A percentile compares a stretch with the other conserved stretches of the same genome.
These are phyloP conservation scores for Trichoderma sp. DNA, from an alignment of 2,329 filamentous ascomycete genomes.

Conservation along the genomic window DNA sequence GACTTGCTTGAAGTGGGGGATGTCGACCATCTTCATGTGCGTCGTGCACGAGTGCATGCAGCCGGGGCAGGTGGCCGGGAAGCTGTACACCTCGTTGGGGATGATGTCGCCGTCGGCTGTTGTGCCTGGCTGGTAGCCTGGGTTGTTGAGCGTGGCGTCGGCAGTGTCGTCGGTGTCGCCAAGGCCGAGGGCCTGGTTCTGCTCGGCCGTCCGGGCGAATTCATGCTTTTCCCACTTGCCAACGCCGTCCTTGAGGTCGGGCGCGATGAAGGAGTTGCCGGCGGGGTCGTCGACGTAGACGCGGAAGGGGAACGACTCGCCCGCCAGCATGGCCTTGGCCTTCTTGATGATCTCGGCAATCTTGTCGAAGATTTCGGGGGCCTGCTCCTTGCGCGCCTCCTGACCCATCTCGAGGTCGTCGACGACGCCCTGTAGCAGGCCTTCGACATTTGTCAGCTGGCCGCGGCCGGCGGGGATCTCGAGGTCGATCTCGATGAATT, in stretches of 20 bases:
- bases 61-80: conserved; percentile 89
- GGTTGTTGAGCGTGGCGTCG: conserved; percentile 51
- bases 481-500: conserved; percentile 87
- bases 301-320: conserved; percentile 83
- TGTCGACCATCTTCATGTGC: conserved; percentile 98
- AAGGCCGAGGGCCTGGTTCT: conserved; percentile 85
- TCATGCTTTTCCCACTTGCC: conserved; percentile 89
- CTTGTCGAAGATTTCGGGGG: conserved; percentile 78
- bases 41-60: conserved; percentile 85
- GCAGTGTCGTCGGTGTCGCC: conserved; percentile 63
- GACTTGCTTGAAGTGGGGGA: conserved; percentile 97
- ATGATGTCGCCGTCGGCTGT: conserved; percentile 75
- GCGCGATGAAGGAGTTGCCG: conserved; percentile 96
- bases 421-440: conserved; percentile 76
- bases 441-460: conserved; percentile 92
- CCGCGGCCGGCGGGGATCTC: conserved; percentile 91
- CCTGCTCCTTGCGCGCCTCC: conserved; percentile 74
- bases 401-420: conserved; percentile 83
- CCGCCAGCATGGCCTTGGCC: conserved; percentile 75
- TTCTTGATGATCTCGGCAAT: conserved; percentile 76
- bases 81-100: conserved; percentile 89
- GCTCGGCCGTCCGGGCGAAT: conserved; percentile 78
- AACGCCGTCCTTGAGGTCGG: conserved; percentile 75
- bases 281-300: conserved; percentile 87
- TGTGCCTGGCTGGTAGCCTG: conserved; percentile 54